Evolutionary conservation across 1,139 yeast species (phyloP), one percentile per base, ranked within the genome.

Genomic region (Eremothecium coryli): DNA sequence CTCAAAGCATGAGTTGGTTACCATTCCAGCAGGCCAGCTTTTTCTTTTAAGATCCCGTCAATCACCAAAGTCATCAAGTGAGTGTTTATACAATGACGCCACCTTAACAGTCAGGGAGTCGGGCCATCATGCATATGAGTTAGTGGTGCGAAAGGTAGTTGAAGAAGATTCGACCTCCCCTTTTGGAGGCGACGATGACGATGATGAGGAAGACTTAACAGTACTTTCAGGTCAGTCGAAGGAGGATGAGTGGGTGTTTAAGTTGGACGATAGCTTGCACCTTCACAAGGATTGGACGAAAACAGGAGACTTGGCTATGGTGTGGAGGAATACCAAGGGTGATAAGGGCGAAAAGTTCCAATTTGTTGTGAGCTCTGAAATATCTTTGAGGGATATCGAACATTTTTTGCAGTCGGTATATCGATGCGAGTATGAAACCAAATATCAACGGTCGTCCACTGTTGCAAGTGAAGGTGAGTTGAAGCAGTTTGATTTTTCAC

Each of bases 321-420:
- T 77, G 1, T 90, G 98, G 98, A 65, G 64, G 17, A 95, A 90
- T 35, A 40, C 45, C 47, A 54, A 77, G 34, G 79, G 79, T 33
- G 95, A 95, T 20, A 95, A 85, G 47, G 96, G 88, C 11, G 97
- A 88, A 52, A 63, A 68, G 41, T 86, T 81, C 58, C 94, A 85
- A 57, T 88, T 85, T 59, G 68, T 81, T 14, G 72, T 86, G 37
- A 85, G 77, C 41, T 71, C 70, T 31, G 68, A 69, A n/a, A 72
- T 79, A 6, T 66, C 77, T 20, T 49, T 62, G 3, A 64, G 62
- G 24, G 77, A 76, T 17, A 68, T 84, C 33, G 79, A 78, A 20
- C 65, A 67, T 30, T 90, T 90, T 54, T 72, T 82, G 61, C 54
- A 63, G 24, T 66, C 76, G 0, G 66, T 85, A 10, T 70, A 73